Conservation (phyloP, 2,329 filamentous ascomycete genomes). For the Nigrograna mackinnonii region DNA sequence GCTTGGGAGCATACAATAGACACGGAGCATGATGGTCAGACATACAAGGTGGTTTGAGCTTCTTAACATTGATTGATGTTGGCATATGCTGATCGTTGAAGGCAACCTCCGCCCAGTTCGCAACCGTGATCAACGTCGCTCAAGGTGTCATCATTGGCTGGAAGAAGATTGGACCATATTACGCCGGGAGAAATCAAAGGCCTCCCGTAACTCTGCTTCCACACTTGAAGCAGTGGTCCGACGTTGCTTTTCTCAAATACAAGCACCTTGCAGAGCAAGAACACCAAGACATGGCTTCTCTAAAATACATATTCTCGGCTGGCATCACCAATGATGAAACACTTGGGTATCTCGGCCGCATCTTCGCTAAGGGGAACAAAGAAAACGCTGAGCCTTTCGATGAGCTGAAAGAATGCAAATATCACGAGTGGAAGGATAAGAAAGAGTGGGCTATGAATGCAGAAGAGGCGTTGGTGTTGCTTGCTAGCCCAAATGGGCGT, state of each 20-base stretch:
- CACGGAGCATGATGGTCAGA: background rate
- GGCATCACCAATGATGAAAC: background rate
- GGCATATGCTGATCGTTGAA: too few relatives aligned
- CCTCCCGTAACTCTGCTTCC: background rate
- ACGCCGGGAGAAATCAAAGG: background rate
- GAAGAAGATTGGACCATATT: background rate
- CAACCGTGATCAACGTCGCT: background rate
- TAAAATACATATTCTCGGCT: background rate
- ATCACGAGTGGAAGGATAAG: background rate
- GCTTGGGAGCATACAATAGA: slow-evolving; percentile 1
- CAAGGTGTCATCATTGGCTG: background rate
- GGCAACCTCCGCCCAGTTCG: background rate
- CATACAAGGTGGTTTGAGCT: too few relatives aligned
- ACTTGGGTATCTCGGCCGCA: background rate
- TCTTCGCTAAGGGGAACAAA: too few relatives aligned
- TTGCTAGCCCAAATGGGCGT: background rate
- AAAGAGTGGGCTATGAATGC: background rate
- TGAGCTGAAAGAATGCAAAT: background rate
- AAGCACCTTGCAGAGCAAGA: background rate
- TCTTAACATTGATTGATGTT: too few relatives aligned
- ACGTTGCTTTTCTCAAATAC: background rate
- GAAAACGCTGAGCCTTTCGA: background rate
- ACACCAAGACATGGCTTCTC: background rate
- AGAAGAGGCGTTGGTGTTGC: background rate
- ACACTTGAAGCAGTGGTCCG: background rate